Percentiles rank a stretch among this genome's conserved stretches.
Conservation (phyloP, 2,329 filamentous ascomycete species). For the Stromatinia cepivora region DNA sequence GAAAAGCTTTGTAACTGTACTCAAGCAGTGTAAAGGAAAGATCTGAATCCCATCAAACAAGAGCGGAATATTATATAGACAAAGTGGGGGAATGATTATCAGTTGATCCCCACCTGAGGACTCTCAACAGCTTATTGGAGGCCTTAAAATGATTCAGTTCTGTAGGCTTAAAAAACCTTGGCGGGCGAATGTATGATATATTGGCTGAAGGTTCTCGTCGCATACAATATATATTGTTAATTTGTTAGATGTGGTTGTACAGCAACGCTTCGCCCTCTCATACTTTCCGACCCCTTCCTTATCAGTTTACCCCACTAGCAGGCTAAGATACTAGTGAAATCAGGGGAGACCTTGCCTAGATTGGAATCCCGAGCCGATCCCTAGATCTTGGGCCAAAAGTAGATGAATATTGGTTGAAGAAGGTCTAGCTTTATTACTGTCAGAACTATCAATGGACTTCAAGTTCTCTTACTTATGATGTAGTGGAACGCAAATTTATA, state of each 20-base stretch:
- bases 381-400: not conserved
- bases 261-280: conserved; percentile 21
- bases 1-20: conserved; percentile 15
- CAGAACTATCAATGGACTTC: conserved; percentile 2
- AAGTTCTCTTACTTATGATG: not conserved
- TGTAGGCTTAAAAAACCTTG: not conserved
- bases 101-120: conserved; percentile 1
- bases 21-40: conserved; percentile 13
- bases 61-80: not conserved
- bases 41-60: conserved; percentile 4
- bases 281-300: conserved; percentile 15
- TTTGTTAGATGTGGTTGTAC: conserved; percentile 12
- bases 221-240: conserved; percentile 12
- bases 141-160: not conserved
- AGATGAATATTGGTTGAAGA: not conserved
- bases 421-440: not conserved
- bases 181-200: not conserved
- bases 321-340: conserved; percentile 1
- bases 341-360: conserved; percentile 13
- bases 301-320: conserved; percentile 14
- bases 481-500: not conserved
- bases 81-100: conserved; percentile 15
- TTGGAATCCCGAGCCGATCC: conserved; percentile 15
- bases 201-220: conserved; percentile 18
- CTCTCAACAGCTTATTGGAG: conserved; percentile 11